Conservation (phyloP, 2,329 filamentous ascomycete genomes). For the Arthrinium phaeospermum region DNA sequence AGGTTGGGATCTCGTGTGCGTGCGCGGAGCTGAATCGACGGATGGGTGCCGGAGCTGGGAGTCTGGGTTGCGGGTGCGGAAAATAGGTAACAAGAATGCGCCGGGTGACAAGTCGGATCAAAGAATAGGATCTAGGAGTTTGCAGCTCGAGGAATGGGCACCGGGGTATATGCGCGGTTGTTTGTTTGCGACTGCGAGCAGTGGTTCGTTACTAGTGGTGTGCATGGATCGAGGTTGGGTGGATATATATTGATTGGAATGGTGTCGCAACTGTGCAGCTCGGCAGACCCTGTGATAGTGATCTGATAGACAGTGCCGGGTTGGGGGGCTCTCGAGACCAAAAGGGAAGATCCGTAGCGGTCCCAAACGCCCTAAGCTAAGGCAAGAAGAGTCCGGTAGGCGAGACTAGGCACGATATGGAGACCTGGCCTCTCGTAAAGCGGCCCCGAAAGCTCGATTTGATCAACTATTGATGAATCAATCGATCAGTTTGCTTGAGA, state of each 20-base stretch:
- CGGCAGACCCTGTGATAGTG: conserved; percentile 17
- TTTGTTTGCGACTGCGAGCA: conserved; percentile 14
- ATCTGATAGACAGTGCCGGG: conserved; percentile 15
- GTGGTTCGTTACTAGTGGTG: conserved; percentile 9
- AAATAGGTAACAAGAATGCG: not conserved
- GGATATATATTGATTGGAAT: conserved; percentile 14
- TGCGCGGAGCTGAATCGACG: conserved; percentile 7
- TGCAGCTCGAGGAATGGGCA: not conserved
- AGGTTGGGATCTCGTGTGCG: conserved; percentile 2
- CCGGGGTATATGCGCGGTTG: not conserved
- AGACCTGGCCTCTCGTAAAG: conserved; percentile 14
- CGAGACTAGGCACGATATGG: not conserved
- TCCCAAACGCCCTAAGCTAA: conserved; percentile 4
- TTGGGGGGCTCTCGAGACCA: conserved; percentile 8
- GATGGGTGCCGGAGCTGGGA: not conserved
- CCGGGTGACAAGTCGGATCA: conserved; percentile 3
- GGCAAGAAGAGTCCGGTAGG: not conserved
- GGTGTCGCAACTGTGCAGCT: conserved; percentile 16
- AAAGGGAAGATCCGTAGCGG: conserved; percentile 18
- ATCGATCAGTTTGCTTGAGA: conserved; percentile 1
- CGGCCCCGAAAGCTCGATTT: conserved; percentile 6
- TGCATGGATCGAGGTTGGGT: conserved; percentile 15
- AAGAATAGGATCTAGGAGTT: not conserved
- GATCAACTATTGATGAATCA: conserved; percentile 11
- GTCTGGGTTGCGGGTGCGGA: not conserved